phyloP scores from a whole-genome alignment of 495 filamentous ascomycete species.

The Penicillium atrosanguineum region DNA sequence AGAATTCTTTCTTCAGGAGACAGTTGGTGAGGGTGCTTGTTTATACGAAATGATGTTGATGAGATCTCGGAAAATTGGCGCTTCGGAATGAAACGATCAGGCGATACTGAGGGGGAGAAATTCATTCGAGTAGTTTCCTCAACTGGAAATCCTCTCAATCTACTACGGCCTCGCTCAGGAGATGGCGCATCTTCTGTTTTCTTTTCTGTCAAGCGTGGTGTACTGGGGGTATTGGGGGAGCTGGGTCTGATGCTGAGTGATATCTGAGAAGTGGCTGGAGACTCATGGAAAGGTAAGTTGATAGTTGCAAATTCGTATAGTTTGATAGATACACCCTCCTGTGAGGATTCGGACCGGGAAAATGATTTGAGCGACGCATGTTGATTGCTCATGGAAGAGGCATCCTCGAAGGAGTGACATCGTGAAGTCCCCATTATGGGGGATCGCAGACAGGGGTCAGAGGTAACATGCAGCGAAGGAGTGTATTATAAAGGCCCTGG shows the following conservation, averaged over 20 bases:
- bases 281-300: slow-evolving; percentile 17
- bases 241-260: slow-evolving; percentile 7
- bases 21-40: slow-evolving; percentile 60
- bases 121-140: slow-evolving; percentile 1
- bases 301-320: slow-evolving; percentile 22
- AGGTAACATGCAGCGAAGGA: slow-evolving; percentile 20
- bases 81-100: slow-evolving; percentile 70
- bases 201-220: slow-evolving; percentile 12
- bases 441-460: slow-evolving; percentile 3
- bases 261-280: slow-evolving; percentile 11
- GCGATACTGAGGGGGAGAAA: slow-evolving; percentile 27
- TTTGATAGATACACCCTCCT: slow-evolving; percentile 4
- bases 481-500: slow-evolving; percentile 6
- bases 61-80: slow-evolving; percentile 44
- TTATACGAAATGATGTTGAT: slow-evolving; percentile 60
- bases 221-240: neutral
- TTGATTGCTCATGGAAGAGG: slow-evolving; percentile 11
- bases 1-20: slow-evolving; percentile 59
- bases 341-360: slow-evolving; percentile 16
- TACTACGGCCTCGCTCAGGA: slow-evolving; percentile 18
- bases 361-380: slow-evolving; percentile 5
- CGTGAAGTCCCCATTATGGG: slow-evolving; percentile 23
- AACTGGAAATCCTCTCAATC: slow-evolving; percentile 8
- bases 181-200: neutral
- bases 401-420: slow-evolving; percentile 28